Conservation (phyloP, 495 filamentous ascomycete genomes). For the Aspergillus bridgeri region DNA sequence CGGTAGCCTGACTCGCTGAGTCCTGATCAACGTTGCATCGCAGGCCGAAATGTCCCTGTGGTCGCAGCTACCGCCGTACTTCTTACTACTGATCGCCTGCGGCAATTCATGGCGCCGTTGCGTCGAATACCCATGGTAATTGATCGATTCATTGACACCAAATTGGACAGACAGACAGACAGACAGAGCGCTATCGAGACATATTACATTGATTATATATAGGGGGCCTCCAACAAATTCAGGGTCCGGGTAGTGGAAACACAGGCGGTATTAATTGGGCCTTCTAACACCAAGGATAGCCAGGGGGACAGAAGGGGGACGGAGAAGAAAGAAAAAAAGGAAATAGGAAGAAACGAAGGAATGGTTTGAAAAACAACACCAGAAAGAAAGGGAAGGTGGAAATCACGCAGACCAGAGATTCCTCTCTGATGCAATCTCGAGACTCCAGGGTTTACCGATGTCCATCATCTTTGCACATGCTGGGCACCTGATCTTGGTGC, state of each 20-base stretch:
- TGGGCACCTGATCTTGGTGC: neutral
- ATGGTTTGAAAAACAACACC: too few species aligned
- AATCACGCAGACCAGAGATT: neutral
- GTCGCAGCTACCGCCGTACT: neutral
- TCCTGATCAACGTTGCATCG: neutral
- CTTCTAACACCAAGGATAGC: neutral
- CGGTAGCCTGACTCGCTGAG: neutral
- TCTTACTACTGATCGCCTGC: neutral
- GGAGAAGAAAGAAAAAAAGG: neutral
- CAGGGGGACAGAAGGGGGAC: too few species aligned
- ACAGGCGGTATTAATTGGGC: neutral
- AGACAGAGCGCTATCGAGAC: neutral
- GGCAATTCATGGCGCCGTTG: neutral
- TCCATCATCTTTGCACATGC: constrained; percentile 2
- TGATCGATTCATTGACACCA: neutral
- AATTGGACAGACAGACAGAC: neutral
- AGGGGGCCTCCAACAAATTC: neutral
- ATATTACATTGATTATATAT: neutral
- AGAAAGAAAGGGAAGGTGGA: neutral
- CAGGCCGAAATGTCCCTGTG: neutral
- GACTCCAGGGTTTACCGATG: constrained; percentile 2
- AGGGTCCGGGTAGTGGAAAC: neutral
- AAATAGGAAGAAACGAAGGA: neutral
- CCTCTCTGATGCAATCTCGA: neutral
- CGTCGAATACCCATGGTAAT: neutral